Base-by-base conservation (phyloP, 108 stramenopile genomes). In the Parietichytrium sp. region DNA sequence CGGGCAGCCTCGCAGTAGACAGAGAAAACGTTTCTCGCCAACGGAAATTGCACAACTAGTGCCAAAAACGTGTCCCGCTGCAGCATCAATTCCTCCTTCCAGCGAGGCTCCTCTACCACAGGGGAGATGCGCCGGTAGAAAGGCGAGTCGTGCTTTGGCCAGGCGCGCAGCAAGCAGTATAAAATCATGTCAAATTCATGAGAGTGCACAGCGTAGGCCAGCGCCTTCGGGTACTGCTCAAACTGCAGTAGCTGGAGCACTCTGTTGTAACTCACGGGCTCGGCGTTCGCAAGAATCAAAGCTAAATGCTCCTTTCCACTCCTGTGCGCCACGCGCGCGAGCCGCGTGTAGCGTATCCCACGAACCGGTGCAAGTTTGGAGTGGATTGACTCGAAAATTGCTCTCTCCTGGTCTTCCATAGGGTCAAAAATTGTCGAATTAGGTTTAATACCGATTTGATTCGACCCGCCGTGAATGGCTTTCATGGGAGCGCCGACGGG, bases 301-400 rank as follows among this genome's bases (percentile, higher is more conserved):
- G 61, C 18, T n/a, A 42, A 33, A 42, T 72, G 45, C 1, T 13
- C 13, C 20, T 72, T 72, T n/a, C 61, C 61, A 6, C 38, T 15
- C 38, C 16, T 45, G 12, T 33, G 38, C 2, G 61, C 61, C 18
- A 72, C 2, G 38, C 61, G 61, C 10, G 61, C 36, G 10, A 72
- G 42, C 10, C 61, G 61, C 10, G 61, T 42, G 33, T 72, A 72
- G 38, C 38, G 61, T 23, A 72, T 72, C n/a, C 61, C 61, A 25
- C 61, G 61, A 16, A 72, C 61, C 13, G 61, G 61, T 2, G 61
- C 61, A 25, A 72, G 61, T 20, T 45, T 72, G 61, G 20, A 23
- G 13, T n/a, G 20, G 4, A 72, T 33, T 16, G 16, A 42, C 38
- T 72, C 61, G 10, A 72, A 33, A 10, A 72, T 10, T 13, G 13